Base-by-base conservation (phyloP, 306 rosid species). In the Vigna reflexopilosa region DNA sequence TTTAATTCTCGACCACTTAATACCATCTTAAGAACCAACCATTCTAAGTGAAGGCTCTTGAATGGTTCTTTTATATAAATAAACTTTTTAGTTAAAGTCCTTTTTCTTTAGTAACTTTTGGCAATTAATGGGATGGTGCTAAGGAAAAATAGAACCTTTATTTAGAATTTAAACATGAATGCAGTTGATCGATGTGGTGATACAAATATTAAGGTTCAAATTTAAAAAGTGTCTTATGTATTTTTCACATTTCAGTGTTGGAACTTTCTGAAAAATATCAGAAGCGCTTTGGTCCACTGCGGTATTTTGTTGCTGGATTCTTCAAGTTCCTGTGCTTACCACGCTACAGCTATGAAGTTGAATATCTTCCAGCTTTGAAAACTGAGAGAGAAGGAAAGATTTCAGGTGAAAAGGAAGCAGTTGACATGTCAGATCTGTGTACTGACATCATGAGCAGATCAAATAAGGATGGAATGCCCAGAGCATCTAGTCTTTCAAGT, bases 401-500 rank as follows among this genome's bases (percentile, higher is more conserved):
- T 64, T 73, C 89, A 5, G 85, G 83, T 11, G 97, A 92, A 69
- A 86, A 56, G 76, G 93, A 89, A 77, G 96, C 82, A 59, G 91
- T 91, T 70, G 99, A 95, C 87, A 87, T 93, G 79, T 87, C 98
- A 55, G 98, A 95, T 72, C 85, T 95, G 28, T 88, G 87, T 90
- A 85, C 90, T 36, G 98, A 95, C 79, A 83, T 93, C 79, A 91
- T 95, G 97, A 84, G 85, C 76, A 93, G 97, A 89, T 87, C 98
- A 26, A 92, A 83, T 85, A 85, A 86, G 64, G 99, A 95, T 66
- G 97, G 93, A 70, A 88, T 95, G 70, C 99, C 99, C 7, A 85
- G 99, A 80, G 99, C 99, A 68, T 95, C 98, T 76, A 95, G 99
- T 88, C 88, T 95, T 77, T 95, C 99, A n/a, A 95, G 99, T 81